Conservation (phyloP, 2,329 filamentous ascomycete genomes). For the Aspergillus ustus region DNA sequence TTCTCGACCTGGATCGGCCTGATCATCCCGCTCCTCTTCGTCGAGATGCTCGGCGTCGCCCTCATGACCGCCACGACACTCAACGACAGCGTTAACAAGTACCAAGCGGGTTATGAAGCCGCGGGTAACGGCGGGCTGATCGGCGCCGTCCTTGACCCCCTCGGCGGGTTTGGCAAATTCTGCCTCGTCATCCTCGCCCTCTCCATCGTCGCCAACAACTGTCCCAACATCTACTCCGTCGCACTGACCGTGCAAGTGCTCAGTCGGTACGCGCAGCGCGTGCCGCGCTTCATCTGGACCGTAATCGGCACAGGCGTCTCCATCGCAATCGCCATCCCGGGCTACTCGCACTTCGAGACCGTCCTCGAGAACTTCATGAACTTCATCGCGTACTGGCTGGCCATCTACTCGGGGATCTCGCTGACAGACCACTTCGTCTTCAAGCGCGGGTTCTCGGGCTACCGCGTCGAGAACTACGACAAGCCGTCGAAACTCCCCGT, state of each 20-base stretch:
- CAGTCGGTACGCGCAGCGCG: constrained; percentile 59
- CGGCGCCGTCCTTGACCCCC: constrained; percentile 64
- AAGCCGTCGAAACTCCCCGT: constrained; percentile 62
- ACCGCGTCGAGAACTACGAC: constrained; percentile 64
- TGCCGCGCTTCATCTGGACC: constrained; percentile 73
- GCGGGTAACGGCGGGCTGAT: constrained; percentile 71
- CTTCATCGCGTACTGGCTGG: constrained; percentile 72
- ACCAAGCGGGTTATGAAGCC: constrained; percentile 57
- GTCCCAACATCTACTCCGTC: constrained; percentile 73
- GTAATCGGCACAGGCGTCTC: constrained; percentile 65
- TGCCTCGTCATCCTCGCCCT: constrained; percentile 70
- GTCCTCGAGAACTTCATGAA: constrained; percentile 74
- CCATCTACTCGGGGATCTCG: constrained; percentile 71
- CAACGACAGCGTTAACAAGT: constrained; percentile 60
- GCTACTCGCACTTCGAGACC: constrained; percentile 66
- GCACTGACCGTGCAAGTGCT: constrained; percentile 70
- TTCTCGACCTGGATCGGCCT: constrained; percentile 71
- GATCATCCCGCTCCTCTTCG: constrained; percentile 73
- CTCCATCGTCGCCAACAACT: constrained; percentile 72
- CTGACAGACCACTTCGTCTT: constrained; percentile 72
- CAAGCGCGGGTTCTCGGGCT: constrained; percentile 64
- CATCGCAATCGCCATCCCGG: constrained; percentile 71
- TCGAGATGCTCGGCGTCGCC: constrained; percentile 73
- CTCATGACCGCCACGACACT: constrained; percentile 66
- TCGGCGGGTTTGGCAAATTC: constrained; percentile 73